Base-by-base conservation (phyloP, 306 rosid species). In the Cucumis sativus region DNA sequence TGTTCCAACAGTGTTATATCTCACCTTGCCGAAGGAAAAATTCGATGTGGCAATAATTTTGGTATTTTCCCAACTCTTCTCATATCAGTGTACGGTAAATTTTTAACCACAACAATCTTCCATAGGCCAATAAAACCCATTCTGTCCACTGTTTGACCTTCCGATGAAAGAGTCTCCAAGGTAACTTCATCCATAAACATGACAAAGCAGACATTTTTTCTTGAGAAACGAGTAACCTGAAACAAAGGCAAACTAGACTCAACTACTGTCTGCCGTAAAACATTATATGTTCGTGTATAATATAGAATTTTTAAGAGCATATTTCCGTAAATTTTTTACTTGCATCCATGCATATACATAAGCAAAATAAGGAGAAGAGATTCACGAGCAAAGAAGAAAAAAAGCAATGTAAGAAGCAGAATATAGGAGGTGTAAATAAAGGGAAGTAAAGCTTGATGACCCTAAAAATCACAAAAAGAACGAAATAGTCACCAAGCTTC, bases 61-160 rank as follows among this genome's bases (percentile, higher is more conserved):
- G 99, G 99, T 85, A 95, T 90, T 85, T 95, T 95, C 15, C 99
- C 99, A 62, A 90, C 97, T 80, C 96, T 84, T 76, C 97, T 88
- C 99, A 92, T 89, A 82, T 95, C 99, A 80, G 87, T 80, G 83
- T 84, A 89, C 9, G 99, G 99, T 79, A 90, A 89, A 84, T 92
- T 90, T 79, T 84, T 92, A 83, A 88, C 94, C 41, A 92, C 88
- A 83, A 95, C 95, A 75, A 92, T 84, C 88, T 82, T 92, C 99
- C 99, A 95, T 76, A 92, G 87, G 66, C 99, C 99, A 85, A 95
- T 89, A 81, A 88, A 90, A 80, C 97, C 97, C 91, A 79, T 87
- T 81, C 88, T 86, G 82, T 95, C 99, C 43, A 89, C 96, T 15
- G 61, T 82, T 30, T 89, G 90, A 65, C 99, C 97, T 79, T 92